A percentile compares a stretch with the other conserved stretches of the same genome.
These are phyloP conservation scores for Farysia itapuensis DNA, from an alignment of 1,284 basidiomycete species.

Conservation along the genomic window DNA sequence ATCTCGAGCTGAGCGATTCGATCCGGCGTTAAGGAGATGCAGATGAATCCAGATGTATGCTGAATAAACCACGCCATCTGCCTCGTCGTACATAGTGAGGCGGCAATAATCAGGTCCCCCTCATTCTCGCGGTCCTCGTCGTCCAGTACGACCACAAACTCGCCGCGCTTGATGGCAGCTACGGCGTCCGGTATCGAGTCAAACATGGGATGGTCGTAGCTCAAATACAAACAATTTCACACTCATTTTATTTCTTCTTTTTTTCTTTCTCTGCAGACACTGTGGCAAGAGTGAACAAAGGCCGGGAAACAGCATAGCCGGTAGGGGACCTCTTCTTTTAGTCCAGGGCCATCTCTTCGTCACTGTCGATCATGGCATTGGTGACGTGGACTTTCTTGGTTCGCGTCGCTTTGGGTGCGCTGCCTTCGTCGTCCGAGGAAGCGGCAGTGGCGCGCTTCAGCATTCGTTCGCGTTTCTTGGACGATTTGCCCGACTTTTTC, in stretches of 20 bases:
- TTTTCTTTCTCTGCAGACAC: no score
- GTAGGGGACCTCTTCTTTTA: slow-evolving; percentile 3
- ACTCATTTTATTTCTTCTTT: no score
- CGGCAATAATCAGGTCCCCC: slow-evolving; percentile 56
- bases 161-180: slow-evolving; percentile 36
- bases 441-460: slow-evolving; percentile 17
- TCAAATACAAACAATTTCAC: no score
- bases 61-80: slow-evolving; percentile 99
- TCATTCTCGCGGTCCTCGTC: slow-evolving; percentile 59
- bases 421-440: slow-evolving; percentile 5
- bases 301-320: no score
- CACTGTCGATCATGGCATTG: slow-evolving; percentile 51
- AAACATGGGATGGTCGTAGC: slow-evolving; percentile 51
- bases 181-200: slow-evolving; percentile 47
- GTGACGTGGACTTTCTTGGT: slow-evolving; percentile 29
- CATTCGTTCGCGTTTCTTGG: slow-evolving; percentile 22
- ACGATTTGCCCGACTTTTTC: slow-evolving; percentile 1
- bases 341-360: slow-evolving; percentile 49
- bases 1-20: slow-evolving; percentile 80
- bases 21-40: slow-evolving; percentile 77
- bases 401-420: slow-evolving; percentile 7
- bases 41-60: slow-evolving; percentile 84
- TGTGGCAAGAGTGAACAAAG: no score
- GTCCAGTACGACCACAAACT: slow-evolving; percentile 58
- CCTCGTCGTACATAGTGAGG: slow-evolving; percentile 72